These are phyloP conservation scores for Arthrobotrys pseudoclavata DNA, from an alignment of 2,329 filamentous ascomycete species.

Conservation along the genomic window DNA sequence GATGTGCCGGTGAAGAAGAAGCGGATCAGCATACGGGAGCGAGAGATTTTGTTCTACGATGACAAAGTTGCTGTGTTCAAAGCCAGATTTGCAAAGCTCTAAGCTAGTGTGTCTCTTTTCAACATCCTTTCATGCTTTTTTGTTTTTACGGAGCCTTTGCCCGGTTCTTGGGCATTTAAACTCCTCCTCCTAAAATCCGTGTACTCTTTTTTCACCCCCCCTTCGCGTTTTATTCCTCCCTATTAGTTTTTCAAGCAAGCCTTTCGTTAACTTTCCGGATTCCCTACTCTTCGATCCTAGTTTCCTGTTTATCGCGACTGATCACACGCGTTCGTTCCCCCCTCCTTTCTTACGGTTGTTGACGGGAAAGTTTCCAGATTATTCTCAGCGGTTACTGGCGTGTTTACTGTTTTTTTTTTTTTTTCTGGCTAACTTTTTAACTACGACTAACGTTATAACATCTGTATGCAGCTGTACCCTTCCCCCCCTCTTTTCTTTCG, in stretches of 20 bases:
- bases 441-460: constrained; percentile 17
- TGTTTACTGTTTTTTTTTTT: background rate
- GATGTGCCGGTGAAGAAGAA: constrained; percentile 65
- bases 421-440: background rate
- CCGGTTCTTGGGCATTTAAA: background rate
- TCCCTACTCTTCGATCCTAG: background rate
- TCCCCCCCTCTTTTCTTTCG: background rate
- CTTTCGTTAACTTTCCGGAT: constrained; percentile 1
- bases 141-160: constrained; percentile 6
- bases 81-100: constrained; percentile 69
- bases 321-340: background rate
- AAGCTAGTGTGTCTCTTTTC: background rate
- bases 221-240: constrained; percentile 8
- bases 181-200: background rate
- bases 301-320: background rate
- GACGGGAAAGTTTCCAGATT: background rate
- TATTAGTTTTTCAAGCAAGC: background rate
- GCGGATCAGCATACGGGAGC: constrained; percentile 72
- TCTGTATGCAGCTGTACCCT: constrained; percentile 10
- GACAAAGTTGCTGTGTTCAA: constrained; percentile 86
- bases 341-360: background rate
- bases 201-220: background rate
- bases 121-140: constrained; percentile 1
- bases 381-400: constrained; percentile 14
- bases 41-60: constrained; percentile 87